phyloP scores from a whole-genome alignment of 257 asterid genomes.

The Solanum habrochaites region DNA sequence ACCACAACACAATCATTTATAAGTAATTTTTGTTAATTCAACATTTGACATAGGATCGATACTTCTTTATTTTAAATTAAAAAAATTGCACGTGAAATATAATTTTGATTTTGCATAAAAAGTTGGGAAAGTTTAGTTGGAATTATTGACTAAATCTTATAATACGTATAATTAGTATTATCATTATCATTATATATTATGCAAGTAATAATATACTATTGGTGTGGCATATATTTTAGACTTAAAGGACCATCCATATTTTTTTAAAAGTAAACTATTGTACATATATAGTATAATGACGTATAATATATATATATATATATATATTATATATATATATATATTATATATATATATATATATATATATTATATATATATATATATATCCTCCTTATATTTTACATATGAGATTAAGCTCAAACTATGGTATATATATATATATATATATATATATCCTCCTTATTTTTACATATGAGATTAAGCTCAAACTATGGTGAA shows the following conservation, averaged over 20 bases:
- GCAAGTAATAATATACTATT: background rate
- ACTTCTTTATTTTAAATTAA: background rate
- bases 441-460: background rate
- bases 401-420: too few relatives aligned
- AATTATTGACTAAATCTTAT: background rate
- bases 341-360: too few relatives aligned
- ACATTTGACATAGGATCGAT: background rate
- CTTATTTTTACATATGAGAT: background rate
- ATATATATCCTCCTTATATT: too few relatives aligned
- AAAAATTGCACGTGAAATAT: background rate
- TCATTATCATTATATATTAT: background rate
- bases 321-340: background rate
- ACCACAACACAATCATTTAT: background rate
- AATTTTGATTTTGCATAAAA: background rate
- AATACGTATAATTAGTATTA: too few relatives aligned
- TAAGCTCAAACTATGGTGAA: too few relatives aligned
- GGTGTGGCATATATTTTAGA: slow-evolving; percentile 4
- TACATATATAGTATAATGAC: background rate
- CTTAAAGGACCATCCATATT: background rate
- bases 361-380: too few relatives aligned
- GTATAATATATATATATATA: too few relatives aligned
- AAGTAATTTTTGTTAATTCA: background rate
- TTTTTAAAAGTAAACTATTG: background rate
- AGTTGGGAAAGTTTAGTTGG: background rate
- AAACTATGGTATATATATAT: too few relatives aligned